Base-by-base conservation (phyloP, 495 filamentous ascomycete species). In the Xylaria nigripes region DNA sequence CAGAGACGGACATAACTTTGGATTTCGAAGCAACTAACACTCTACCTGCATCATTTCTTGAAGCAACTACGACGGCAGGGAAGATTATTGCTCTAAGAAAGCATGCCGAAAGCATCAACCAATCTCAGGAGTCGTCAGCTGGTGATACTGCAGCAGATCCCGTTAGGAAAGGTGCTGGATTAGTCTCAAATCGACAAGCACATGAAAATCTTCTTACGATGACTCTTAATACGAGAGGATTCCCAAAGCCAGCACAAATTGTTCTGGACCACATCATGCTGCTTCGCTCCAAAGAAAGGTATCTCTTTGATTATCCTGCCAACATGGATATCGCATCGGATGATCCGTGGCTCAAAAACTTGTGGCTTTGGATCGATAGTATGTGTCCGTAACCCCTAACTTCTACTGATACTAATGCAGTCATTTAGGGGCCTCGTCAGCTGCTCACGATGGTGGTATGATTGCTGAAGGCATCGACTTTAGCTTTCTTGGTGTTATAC, bases 291-390 rank as follows among this genome's bases (percentile, higher is more conserved):
- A 77, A 77, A 52, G 83, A 86, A 63, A 86, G 87, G 1, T 96
- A 96, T 63, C 71, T 87, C 1, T 90, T 95, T 59, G 78, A 95
- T 63, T 86, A 77, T 54, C 60, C 67, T 10, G 78, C 72, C 25
- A 96, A 95, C 60, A 77, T 76, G 54, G 61, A 76, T 7, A 81
- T 95, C 22, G 68, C 86, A 1, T 67, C 74, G 1, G 84, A 91
- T 59, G 85, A 95, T 66, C 76, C 76, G n/a, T 85, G 81, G 75
- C 72, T 95, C 8, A 79, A 82, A 56, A 83, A 85, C 36, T 69
- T 89, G 42, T 96, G 90, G 90, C 75, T 72, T 38, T 91, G 86
- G 86, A 69, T 89, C 60, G 71, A 76, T 60, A 78, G 86, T 88
- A 71, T 64, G 81, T 70, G 25, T 18, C 32, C 5, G 13, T 22